Conservation (phyloP, 2,329 filamentous ascomycete genomes). For the Drechslerella stenobrocha region DNA sequence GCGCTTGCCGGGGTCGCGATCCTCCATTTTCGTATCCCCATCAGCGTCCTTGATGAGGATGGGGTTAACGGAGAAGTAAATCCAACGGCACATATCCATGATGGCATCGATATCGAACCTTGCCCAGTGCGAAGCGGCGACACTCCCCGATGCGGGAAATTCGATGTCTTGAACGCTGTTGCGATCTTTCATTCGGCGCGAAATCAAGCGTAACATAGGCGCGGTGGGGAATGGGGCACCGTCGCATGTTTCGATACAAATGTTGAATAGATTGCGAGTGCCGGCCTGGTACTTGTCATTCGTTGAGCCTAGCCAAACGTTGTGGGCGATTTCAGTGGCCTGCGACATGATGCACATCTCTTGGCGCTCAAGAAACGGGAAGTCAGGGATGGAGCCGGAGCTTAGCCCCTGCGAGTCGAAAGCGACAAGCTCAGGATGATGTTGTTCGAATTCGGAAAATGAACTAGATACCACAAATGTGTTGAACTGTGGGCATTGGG, state of each 20-base stretch:
- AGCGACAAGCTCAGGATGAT: conserved; percentile 71
- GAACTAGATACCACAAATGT: conserved; percentile 74
- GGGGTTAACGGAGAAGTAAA: conserved; percentile 61
- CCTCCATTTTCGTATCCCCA: conserved; percentile 50
- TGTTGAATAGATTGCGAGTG: conserved; percentile 64
- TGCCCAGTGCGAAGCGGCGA: conserved; percentile 80
- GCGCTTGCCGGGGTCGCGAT: conserved; percentile 62
- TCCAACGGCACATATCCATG: conserved; percentile 84
- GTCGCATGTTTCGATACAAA: conserved; percentile 88
- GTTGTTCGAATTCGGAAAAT: conserved; percentile 72
- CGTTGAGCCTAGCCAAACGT: conserved; percentile 79
- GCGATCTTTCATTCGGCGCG: conserved; percentile 57
- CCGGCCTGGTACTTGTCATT: conserved; percentile 55
- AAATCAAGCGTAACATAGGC: conserved; percentile 42
- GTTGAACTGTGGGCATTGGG: conserved; percentile 70
- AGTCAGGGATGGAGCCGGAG: conserved; percentile 80
- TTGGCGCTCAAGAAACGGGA: conserved; percentile 72
- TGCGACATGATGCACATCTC: conserved; percentile 95
- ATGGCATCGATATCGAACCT: conserved; percentile 81
- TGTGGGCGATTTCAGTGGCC: conserved; percentile 82
- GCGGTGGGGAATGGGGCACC: conserved; percentile 68
- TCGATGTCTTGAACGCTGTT: conserved; percentile 66
- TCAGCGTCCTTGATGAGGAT: conserved; percentile 57
- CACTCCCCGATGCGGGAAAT: conserved; percentile 92
- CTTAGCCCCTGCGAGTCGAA: conserved; percentile 71